These are phyloP conservation scores for Zymoseptoria brevis DNA, from an alignment of 2,329 filamentous ascomycete genomes.

Conservation along the genomic window DNA sequence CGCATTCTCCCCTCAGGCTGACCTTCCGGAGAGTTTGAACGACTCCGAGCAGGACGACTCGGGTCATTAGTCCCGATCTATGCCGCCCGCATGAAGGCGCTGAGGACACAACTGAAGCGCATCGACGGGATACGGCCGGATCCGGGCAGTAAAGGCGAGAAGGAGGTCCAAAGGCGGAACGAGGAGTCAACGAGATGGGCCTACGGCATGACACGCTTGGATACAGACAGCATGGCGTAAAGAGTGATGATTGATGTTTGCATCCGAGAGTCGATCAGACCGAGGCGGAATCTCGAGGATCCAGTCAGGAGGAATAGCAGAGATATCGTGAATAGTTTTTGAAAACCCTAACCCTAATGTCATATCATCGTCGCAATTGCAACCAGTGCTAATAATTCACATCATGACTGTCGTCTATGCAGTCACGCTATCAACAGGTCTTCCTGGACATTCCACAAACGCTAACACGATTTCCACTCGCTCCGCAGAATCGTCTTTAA, in stretches of 20 bases:
- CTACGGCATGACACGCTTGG: too few relatives aligned
- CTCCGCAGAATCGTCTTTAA: background rate
- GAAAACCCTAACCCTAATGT: background rate
- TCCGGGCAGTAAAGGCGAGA: too few relatives aligned
- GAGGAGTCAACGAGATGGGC: too few relatives aligned
- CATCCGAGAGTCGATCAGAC: background rate
- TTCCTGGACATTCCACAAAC: too few relatives aligned
- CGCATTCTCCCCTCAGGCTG: background rate
- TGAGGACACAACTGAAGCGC: background rate
- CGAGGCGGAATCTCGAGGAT: too few relatives aligned
- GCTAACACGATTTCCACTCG: too few relatives aligned
- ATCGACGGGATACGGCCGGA: too few relatives aligned
- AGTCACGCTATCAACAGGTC: too few relatives aligned
- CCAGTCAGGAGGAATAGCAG: background rate
- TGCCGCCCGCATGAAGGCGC: background rate
- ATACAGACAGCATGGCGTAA: too few relatives aligned
- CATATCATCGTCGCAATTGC: background rate
- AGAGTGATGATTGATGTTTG: background rate
- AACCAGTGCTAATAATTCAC: background rate
- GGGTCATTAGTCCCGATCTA: background rate
- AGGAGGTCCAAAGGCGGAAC: too few relatives aligned
- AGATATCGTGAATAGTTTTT: background rate
- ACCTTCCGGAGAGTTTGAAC: background rate
- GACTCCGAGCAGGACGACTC: background rate
- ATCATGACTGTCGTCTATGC: background rate